Conservation (phyloP, 75 land plant species). For the Selaginella tamariscina region DNA sequence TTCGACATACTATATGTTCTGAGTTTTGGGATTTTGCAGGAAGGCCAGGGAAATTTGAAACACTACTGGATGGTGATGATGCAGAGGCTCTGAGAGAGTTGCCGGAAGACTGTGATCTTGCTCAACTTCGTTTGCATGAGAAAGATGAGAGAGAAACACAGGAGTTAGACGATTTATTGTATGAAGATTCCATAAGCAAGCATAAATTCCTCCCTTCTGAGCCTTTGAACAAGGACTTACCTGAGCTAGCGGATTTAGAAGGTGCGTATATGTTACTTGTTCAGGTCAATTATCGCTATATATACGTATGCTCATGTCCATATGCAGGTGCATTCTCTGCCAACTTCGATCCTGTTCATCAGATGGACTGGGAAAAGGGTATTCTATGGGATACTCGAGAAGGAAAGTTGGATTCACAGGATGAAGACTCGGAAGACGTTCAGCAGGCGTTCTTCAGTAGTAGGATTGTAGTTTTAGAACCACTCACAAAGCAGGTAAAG, state of each 20-base stretch:
- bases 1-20: too few relatives aligned
- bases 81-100: background rate
- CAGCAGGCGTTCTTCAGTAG: too few relatives aligned
- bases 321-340: background rate
- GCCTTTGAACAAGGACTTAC: background rate
- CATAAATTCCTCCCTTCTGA: background rate
- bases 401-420: background rate
- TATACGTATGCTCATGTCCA: too few relatives aligned
- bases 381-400: slow-evolving; percentile 75
- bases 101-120: background rate
- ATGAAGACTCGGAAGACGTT: background rate
- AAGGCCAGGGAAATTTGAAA: background rate
- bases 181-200: background rate
- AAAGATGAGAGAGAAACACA: background rate
- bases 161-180: background rate
- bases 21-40: too few relatives aligned
- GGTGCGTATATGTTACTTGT: too few relatives aligned
- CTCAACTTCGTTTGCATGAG: background rate
- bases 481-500: too few relatives aligned
- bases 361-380: slow-evolving; percentile 71
- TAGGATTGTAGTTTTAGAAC: too few relatives aligned
- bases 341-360: slow-evolving; percentile 58
- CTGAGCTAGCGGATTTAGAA: background rate
- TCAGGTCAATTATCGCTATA: too few relatives aligned
- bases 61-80: background rate